Evolutionary conservation across 2,329 filamentous ascomycete species (phyloP).

Genomic region (Didymosphaeria variabile): DNA sequence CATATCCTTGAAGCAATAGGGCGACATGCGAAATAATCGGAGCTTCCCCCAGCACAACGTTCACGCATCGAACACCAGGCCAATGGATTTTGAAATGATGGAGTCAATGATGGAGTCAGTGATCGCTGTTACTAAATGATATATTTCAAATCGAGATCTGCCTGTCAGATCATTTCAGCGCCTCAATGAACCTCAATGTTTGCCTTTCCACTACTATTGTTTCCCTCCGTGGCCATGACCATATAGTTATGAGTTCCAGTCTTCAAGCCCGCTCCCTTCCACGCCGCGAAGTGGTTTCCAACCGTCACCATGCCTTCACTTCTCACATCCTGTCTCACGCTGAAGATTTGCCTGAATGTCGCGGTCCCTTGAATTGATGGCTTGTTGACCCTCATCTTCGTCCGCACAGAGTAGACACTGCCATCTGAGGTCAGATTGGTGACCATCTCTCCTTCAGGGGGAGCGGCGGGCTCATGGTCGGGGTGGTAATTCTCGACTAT

Average conservation of each 20-base stretch:
- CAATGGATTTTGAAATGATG: background rate
- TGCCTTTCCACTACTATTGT: slow-evolving; percentile 33
- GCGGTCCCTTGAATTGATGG: slow-evolving; percentile 62
- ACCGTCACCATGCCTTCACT: slow-evolving; percentile 51
- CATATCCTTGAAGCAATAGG: background rate
- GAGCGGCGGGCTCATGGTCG: slow-evolving; percentile 55
- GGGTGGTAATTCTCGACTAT: slow-evolving; percentile 62
- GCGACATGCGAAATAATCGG: background rate
- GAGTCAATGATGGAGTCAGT: no score
- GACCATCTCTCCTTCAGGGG: slow-evolving; percentile 56
- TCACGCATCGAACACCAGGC: background rate
- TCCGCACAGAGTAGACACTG: slow-evolving; percentile 61
- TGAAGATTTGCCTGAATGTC: slow-evolving; percentile 65
- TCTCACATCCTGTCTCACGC: slow-evolving; percentile 59
- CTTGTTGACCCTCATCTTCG: slow-evolving; percentile 58
- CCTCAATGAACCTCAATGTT: slow-evolving; percentile 1
- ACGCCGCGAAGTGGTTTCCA: slow-evolving; percentile 39
- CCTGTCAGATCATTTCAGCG: background rate
- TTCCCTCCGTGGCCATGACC: slow-evolving; percentile 63
- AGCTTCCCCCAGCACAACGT: background rate
- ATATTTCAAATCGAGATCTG: background rate
- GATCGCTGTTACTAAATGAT: no score
- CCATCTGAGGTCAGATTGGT: slow-evolving; percentile 57
- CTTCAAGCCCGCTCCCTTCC: slow-evolving; percentile 31
- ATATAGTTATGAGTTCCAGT: slow-evolving; percentile 24